Conservation (phyloP, 352 stramenopile species). For the Globisporangium nodosum region DNA sequence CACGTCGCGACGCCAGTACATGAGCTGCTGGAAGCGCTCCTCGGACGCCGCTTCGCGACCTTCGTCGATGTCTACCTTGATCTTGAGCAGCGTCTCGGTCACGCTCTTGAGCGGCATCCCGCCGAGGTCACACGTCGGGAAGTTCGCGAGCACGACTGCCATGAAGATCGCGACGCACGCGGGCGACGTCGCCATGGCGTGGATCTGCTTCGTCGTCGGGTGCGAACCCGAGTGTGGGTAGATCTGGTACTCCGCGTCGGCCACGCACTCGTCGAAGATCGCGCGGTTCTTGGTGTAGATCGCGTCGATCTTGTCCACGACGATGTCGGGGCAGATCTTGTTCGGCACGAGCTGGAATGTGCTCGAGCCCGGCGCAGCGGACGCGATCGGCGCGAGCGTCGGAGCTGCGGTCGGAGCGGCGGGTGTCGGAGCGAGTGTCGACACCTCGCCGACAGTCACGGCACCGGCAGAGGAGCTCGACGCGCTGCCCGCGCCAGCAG, state of each 20-base stretch:
- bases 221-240: conserved; percentile 48
- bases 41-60: conserved; percentile 20
- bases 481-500: neutral
- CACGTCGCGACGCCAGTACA: conserved; percentile 47
- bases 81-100: conserved; percentile 57
- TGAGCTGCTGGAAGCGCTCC: conserved; percentile 40
- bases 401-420: conserved; percentile 16
- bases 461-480: neutral
- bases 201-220: conserved; percentile 42
- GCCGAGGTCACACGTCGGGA: conserved; percentile 45
- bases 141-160: conserved; percentile 37
- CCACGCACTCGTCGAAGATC: conserved; percentile 53
- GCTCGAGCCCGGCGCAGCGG: conserved; percentile 32
- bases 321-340: conserved; percentile 26
- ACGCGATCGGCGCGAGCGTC: conserved; percentile 23
- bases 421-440: neutral
- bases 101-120: conserved; percentile 41
- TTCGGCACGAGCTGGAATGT: conserved; percentile 41
- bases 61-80: conserved; percentile 35
- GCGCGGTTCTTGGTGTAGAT: conserved; percentile 55
- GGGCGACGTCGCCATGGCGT: conserved; percentile 38
- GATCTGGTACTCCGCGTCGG: conserved; percentile 50
- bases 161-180: conserved; percentile 55
- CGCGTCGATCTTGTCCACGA: conserved; percentile 37
- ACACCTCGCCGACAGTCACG: neutral